Percentiles rank a stretch among this genome's conserved stretches.
Evolutionary conservation across 169 alveolate genomes (phyloP).

Genomic region (Cyclospora cayetanensis): DNA sequence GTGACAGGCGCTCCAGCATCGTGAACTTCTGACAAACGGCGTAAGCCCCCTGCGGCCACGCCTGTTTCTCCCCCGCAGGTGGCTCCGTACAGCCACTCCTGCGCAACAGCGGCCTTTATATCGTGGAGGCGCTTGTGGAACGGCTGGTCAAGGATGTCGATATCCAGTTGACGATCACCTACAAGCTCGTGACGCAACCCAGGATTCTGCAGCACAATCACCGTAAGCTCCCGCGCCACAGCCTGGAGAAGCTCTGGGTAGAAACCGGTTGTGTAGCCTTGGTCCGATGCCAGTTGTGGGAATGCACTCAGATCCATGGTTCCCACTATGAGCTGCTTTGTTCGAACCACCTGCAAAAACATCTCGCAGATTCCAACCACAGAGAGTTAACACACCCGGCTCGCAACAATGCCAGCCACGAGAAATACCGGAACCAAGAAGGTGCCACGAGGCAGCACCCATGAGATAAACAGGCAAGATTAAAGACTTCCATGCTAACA

Average conservation of each 20-base stretch:
- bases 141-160: slow-evolving; percentile 49
- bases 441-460: not conserved
- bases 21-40: not conserved
- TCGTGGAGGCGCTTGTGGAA: slow-evolving; percentile 46
- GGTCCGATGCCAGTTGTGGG: slow-evolving; percentile 53
- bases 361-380: not conserved
- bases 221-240: slow-evolving; percentile 35
- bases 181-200: slow-evolving; percentile 56
- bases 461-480: not conserved
- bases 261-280: slow-evolving; percentile 27
- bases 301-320: slow-evolving; percentile 57
- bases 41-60: not conserved
- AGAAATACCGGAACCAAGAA: too few species aligned
- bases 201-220: slow-evolving; percentile 43
- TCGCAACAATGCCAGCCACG: not conserved
- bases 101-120: slow-evolving; percentile 49
- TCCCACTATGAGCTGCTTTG: slow-evolving; percentile 34
- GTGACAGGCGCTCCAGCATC: not conserved
- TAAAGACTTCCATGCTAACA: not conserved
- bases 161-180: slow-evolving; percentile 44
- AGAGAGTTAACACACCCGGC: too few species aligned
- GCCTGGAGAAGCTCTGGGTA: slow-evolving; percentile 54
- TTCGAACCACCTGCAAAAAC: slow-evolving; percentile 6
- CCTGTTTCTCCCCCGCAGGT: slow-evolving; percentile 1
- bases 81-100: not conserved